Evolutionary conservation across 1,284 basidiomycete genomes (phyloP).

Genomic region (Ceratobasidium sp.): DNA sequence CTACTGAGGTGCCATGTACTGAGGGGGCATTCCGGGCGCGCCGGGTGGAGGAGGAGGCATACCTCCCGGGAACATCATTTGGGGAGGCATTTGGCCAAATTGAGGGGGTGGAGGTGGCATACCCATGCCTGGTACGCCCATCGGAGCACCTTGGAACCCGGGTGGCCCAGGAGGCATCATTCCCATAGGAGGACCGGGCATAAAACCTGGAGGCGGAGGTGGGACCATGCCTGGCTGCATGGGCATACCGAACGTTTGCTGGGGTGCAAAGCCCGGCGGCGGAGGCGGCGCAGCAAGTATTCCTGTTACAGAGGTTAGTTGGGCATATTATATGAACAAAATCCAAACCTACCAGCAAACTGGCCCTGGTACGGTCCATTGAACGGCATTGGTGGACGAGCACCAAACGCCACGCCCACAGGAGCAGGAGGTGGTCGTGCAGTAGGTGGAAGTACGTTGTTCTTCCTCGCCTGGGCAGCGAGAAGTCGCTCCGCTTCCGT

Average conservation of each 20-base stretch:
- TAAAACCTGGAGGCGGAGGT: slow-evolving; percentile 53
- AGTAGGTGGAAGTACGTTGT: slow-evolving; percentile 81
- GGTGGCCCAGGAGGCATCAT: slow-evolving; percentile 44
- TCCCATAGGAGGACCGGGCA: slow-evolving; percentile 48
- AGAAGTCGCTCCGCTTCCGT: slow-evolving; percentile 93
- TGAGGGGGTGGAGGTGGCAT: slow-evolving; percentile 15
- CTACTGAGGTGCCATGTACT: slow-evolving; percentile 30
- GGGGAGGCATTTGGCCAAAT: slow-evolving; percentile 29
- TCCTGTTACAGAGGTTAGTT: slow-evolving; percentile 50
- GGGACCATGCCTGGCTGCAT: slow-evolving; percentile 53
- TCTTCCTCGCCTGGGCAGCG: slow-evolving; percentile 93
- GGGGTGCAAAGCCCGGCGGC: slow-evolving; percentile 70
- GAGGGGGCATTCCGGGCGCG: slow-evolving; percentile 7
- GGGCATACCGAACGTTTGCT: slow-evolving; percentile 54
- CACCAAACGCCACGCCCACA: slow-evolving; percentile 70
- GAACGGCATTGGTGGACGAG: slow-evolving; percentile 47
- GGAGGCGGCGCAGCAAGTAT: slow-evolving; percentile 74
- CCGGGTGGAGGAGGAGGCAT: slow-evolving; percentile 22
- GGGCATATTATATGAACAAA: slow-evolving; percentile 44
- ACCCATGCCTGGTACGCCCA: slow-evolving; percentile 20
- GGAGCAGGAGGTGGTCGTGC: slow-evolving; percentile 65
- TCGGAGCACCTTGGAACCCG: slow-evolving; percentile 31
- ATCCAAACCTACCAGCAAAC: slow-evolving; percentile 59
- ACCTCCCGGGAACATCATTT: slow-evolving; percentile 28
- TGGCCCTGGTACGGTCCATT: slow-evolving; percentile 80